phyloP scores from a whole-genome alignment of 805 yeast species.

The Middelhovenomyces tepae region DNA sequence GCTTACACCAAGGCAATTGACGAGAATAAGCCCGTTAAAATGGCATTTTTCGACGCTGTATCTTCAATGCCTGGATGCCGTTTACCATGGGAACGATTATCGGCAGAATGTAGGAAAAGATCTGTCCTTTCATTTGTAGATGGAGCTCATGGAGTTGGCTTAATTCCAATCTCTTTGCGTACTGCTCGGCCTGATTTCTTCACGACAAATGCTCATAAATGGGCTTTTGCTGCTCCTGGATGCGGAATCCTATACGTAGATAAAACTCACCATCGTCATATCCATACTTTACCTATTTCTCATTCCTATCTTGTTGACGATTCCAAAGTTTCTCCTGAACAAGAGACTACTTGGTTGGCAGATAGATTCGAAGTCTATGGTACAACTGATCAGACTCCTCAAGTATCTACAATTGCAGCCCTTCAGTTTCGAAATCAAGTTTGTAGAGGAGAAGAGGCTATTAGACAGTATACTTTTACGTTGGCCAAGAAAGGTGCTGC shows the following conservation, averaged over 20 bases:
- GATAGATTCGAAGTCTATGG: slow-evolving; percentile 45
- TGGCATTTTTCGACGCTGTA: slow-evolving; percentile 48
- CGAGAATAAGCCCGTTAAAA: slow-evolving; percentile 22
- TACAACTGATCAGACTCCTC: slow-evolving; percentile 39
- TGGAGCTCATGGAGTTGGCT: slow-evolving; percentile 65
- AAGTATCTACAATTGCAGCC: slow-evolving; percentile 39
- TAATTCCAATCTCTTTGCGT: slow-evolving; percentile 19
- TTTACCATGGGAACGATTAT: slow-evolving; percentile 47
- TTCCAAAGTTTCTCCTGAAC: neutral
- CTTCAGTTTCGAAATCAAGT: slow-evolving; percentile 41
- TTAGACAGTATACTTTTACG: slow-evolving; percentile 38
- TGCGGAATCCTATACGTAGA: slow-evolving; percentile 52
- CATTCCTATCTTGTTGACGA: slow-evolving; percentile 32
- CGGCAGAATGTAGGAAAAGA: slow-evolving; percentile 37
- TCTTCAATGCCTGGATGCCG: slow-evolving; percentile 55
- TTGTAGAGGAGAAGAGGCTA: slow-evolving; percentile 54
- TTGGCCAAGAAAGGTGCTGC: slow-evolving; percentile 40
- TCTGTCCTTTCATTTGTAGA: slow-evolving; percentile 50
- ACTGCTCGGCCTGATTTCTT: slow-evolving; percentile 48
- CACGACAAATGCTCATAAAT: slow-evolving; percentile 58
- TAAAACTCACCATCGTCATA: slow-evolving; percentile 37
- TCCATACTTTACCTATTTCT: slow-evolving; percentile 54
- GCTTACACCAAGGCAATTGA: slow-evolving; percentile 23
- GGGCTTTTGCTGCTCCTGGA: slow-evolving; percentile 53
- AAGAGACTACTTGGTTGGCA: slow-evolving; percentile 24